These are phyloP conservation scores for Ustilago loliicola DNA, from an alignment of 1,284 basidiomycete genomes.

Conservation along the genomic window DNA sequence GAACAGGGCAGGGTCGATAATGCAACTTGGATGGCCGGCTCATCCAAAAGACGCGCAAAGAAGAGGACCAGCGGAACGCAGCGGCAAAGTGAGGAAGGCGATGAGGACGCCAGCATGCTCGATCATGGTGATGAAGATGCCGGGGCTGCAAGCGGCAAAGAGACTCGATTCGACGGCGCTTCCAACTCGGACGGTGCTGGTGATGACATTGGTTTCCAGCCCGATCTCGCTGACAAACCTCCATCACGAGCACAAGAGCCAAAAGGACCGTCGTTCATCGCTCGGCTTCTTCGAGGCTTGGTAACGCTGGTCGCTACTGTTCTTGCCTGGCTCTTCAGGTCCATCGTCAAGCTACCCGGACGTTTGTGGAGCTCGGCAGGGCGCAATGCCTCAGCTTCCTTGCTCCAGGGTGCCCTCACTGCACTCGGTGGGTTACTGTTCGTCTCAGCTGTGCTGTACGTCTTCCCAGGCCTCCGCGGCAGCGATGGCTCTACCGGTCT, in stretches of 20 bases:
- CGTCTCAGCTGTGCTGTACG: not conserved
- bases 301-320: not conserved
- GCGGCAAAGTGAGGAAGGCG: slow-evolving; percentile 5
- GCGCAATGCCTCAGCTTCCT: not conserved
- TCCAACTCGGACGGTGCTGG: slow-evolving; percentile 21
- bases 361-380: slow-evolving; percentile 4
- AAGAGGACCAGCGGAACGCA: slow-evolving; percentile 19
- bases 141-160: slow-evolving; percentile 43
- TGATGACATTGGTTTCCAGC: not conserved
- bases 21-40: slow-evolving; percentile 30
- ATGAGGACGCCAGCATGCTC: slow-evolving; percentile 20
- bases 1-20: slow-evolving; percentile 27
- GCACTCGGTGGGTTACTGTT: slow-evolving; percentile 4
- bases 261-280: not conserved
- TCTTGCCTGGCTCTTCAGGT: not conserved
- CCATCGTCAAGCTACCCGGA: slow-evolving; percentile 4
- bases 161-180: slow-evolving; percentile 41
- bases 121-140: slow-evolving; percentile 24
- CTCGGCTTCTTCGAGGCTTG: not conserved
- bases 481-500: not conserved
- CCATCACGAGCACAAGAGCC: not conserved
- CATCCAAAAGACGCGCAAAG: slow-evolving; percentile 11
- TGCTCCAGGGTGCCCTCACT: not conserved
- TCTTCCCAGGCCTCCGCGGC: not conserved
- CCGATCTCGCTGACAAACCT: not conserved